Conservation (phyloP, 139 green algal species). For the Diplosphaera chodatii region DNA sequence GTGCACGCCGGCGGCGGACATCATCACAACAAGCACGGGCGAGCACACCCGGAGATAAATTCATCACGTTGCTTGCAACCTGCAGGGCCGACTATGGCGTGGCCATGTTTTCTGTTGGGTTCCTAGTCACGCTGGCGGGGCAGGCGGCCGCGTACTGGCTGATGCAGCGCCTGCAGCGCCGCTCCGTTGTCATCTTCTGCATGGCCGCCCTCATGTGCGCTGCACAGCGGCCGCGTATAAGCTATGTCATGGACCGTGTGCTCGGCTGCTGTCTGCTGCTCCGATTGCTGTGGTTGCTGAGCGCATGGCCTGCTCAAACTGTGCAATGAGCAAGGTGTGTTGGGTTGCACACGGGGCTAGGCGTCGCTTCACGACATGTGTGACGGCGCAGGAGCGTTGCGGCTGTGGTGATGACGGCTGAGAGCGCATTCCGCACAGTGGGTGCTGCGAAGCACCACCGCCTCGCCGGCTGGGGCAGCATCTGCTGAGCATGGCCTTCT, state of each 20-base stretch:
- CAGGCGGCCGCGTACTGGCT: conserved; percentile 28
- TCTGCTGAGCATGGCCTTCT: no score
- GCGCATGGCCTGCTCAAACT: no score
- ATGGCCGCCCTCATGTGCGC: conserved; percentile 25
- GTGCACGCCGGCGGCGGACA: background rate
- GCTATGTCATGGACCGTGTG: background rate
- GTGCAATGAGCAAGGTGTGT: background rate
- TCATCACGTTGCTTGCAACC: no score
- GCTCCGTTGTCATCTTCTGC: conserved; percentile 22
- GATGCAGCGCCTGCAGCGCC: conserved; percentile 15
- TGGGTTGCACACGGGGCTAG: background rate
- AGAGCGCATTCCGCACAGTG: background rate
- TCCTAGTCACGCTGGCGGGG: conserved; percentile 30
- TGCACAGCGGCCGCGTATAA: no score
- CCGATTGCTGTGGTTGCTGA: no score
- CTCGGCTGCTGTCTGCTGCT: background rate
- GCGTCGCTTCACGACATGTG: background rate
- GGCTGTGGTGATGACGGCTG: background rate
- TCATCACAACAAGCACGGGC: background rate
- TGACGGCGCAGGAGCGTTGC: background rate
- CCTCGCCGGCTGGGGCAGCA: background rate
- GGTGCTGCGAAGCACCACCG: background rate
- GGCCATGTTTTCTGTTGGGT: conserved; percentile 23
- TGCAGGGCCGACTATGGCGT: conserved; percentile 28
- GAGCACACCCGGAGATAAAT: no score